These are phyloP conservation scores for Xylaria arbuscula DNA, from an alignment of 2,329 filamentous ascomycete species.

Conservation along the genomic window DNA sequence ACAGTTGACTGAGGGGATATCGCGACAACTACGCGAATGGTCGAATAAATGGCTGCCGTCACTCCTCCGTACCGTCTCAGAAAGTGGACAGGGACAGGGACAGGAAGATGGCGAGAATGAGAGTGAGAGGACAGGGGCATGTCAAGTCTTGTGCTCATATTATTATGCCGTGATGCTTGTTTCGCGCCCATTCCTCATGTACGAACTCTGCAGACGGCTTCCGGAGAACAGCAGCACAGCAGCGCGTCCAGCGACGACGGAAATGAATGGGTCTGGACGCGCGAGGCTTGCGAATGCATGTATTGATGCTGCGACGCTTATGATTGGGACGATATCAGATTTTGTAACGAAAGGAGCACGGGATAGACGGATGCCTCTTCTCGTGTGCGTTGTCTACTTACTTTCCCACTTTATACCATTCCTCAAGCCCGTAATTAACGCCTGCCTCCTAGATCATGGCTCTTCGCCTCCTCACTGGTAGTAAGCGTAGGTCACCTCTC, in stretches of 20 bases:
- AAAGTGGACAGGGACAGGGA: background rate
- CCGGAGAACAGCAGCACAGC: slow-evolving; percentile 48
- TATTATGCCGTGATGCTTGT: slow-evolving; percentile 70
- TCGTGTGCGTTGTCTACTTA: slow-evolving; percentile 57
- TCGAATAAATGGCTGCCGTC: slow-evolving; percentile 60
- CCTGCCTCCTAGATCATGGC: slow-evolving; percentile 57
- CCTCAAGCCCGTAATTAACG: background rate
- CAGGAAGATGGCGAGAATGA: slow-evolving; percentile 27
- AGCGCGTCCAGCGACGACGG: slow-evolving; percentile 16
- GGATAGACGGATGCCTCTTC: slow-evolving; percentile 60
- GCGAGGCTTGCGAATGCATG: slow-evolving; percentile 65
- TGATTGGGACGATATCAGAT: slow-evolving; percentile 62
- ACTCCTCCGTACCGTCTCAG: slow-evolving; percentile 53
- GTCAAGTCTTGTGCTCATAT: slow-evolving; percentile 63
- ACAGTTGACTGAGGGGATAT: slow-evolving; percentile 65
- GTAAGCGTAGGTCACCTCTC: slow-evolving; percentile 63
- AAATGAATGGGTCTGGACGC: slow-evolving; percentile 53
- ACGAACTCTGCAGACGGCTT: slow-evolving; percentile 61
- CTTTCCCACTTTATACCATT: background rate
- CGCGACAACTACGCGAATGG: slow-evolving; percentile 64
- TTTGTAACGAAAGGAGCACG: slow-evolving; percentile 57
- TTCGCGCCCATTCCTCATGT: slow-evolving; percentile 66
- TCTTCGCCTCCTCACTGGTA: slow-evolving; percentile 65
- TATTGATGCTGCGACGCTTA: slow-evolving; percentile 65
- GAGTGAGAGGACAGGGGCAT: slow-evolving; percentile 58